phyloP scores from a whole-genome alignment of 768 basidiomycete genomes.

The Chalciporus sphaerocephalus region DNA sequence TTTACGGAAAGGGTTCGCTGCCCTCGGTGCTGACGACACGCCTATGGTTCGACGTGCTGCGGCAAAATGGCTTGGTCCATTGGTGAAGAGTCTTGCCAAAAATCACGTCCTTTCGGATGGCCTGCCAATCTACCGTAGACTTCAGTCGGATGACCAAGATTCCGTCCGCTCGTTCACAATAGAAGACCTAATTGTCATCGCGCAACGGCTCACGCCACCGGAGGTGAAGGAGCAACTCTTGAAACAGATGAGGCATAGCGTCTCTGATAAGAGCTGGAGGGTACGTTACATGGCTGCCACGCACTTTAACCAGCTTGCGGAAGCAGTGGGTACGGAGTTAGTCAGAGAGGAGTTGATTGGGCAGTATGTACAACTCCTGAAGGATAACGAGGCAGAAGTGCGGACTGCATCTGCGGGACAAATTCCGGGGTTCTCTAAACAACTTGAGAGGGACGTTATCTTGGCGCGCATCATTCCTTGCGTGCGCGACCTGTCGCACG shows the following conservation, averaged over 20 bases:
- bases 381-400: conserved; percentile 98
- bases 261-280: conserved; percentile 96
- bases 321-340: conserved; percentile 83
- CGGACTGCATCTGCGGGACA: conserved; percentile 94
- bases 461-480: conserved; percentile 90
- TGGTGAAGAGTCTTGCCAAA: conserved; percentile 75
- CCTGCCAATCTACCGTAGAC: conserved; percentile 86
- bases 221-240: conserved; percentile 90
- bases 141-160: conserved; percentile 96
- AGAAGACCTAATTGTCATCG: conserved; percentile 91
- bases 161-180: conserved; percentile 94
- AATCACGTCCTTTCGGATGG: conserved; percentile 81
- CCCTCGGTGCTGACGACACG: conserved; percentile 88
- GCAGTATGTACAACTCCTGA: conserved; percentile 89
- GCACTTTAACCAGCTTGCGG: conserved; percentile 96
- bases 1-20: conserved; percentile 76
- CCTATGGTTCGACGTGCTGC: conserved; percentile 98
- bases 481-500: conserved; percentile 89
- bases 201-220: conserved; percentile 74
- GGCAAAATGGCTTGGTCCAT: conserved; percentile 88
- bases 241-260: conserved; percentile 81
- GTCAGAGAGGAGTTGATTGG: conserved; percentile 91
- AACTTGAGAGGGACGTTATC: conserved; percentile 91
- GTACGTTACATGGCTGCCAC: conserved; percentile 98
- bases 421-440: conserved; percentile 94